Percentiles rank a stretch among this genome's conserved stretches.
Conservation (phyloP, 768 basidiomycete species). For the Termitomyces sp. region DNA sequence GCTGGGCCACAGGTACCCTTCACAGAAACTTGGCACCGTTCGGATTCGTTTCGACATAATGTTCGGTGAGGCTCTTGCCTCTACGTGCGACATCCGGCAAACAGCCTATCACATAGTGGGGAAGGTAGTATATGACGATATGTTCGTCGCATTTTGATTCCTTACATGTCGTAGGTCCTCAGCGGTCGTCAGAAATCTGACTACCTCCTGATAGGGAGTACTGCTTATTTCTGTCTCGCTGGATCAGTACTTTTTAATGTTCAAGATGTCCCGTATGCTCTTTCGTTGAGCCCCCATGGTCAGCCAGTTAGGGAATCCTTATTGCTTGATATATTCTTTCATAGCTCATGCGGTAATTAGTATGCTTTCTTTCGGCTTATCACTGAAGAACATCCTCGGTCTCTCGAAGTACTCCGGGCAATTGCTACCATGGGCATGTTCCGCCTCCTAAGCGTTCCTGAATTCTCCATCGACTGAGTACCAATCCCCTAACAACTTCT, state of each 20-base stretch:
- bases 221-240: slow-evolving; percentile 32
- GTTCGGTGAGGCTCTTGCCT: too few species aligned
- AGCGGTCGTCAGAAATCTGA: not conserved
- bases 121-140: slow-evolving; percentile 40
- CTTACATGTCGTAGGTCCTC: slow-evolving; percentile 40
- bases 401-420: slow-evolving; percentile 48
- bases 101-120: too few species aligned
- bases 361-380: slow-evolving; percentile 46
- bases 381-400: slow-evolving; percentile 58
- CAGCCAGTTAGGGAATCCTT: slow-evolving; percentile 41
- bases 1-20: too few species aligned
- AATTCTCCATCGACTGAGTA: slow-evolving; percentile 43
- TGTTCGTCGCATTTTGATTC: slow-evolving; percentile 51
- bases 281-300: slow-evolving; percentile 40
- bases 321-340: slow-evolving; percentile 49
- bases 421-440: slow-evolving; percentile 51
- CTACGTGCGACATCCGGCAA: too few species aligned
- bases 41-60: too few species aligned
- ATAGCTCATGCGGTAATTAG: slow-evolving; percentile 45
- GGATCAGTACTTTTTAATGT: not conserved
- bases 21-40: too few species aligned
- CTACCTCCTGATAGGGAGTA: slow-evolving; percentile 38
- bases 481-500: slow-evolving; percentile 48
- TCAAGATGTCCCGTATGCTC: slow-evolving; percentile 48
- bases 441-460: slow-evolving; percentile 40